Evolutionary conservation across 2,329 filamentous ascomycete species (phyloP), one percentile per base, ranked within the genome.

Genomic region (Aspergillus pseudotamarii): DNA sequence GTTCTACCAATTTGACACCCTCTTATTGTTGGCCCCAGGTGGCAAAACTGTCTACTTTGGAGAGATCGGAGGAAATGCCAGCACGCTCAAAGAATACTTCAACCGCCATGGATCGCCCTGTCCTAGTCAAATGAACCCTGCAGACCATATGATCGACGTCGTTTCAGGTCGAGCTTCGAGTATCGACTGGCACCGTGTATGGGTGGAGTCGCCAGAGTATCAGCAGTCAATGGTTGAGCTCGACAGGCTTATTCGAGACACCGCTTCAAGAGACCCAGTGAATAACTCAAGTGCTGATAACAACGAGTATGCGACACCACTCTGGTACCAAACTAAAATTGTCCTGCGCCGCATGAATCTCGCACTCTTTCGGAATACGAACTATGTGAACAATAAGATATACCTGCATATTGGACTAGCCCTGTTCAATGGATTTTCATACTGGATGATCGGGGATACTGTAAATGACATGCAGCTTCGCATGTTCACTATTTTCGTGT

Each of bases 21-120:
- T 91, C 1, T 81, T 91, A 2, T 85, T 88, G 0, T 80, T 91
- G 12, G 87, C 88, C 60, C 86, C 83, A 4, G 88, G 87, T 14
- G 89, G 88, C 21, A 89, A 89, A 71, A 89, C 86, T 0, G 89
- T 90, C 68, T 92, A 91, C 75, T 91, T 91, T 61, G 89, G 89
- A 21, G 74, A 76, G 6, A 87, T 91, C 14, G 90, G 90, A 57
- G 84, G 90, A 36, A 87, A 89, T 60, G 88, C 86, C 2, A 78
- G 82, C 11, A 84, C 84, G 10, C 84, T 91, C 4, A 86, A 89
- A 67, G 79, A 88, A 30, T 92, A 92, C 73, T 92, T 92, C 68
- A 83, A 81, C 1, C 82, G 86, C 19, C 83, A 88, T 51, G 89
- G 89, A 3, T 86, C 88, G 0, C 78, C 84, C 3, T 91, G 89